Conservation (phyloP, 108 stramenopile species). For the Stephanodiscus triporus region DNA sequence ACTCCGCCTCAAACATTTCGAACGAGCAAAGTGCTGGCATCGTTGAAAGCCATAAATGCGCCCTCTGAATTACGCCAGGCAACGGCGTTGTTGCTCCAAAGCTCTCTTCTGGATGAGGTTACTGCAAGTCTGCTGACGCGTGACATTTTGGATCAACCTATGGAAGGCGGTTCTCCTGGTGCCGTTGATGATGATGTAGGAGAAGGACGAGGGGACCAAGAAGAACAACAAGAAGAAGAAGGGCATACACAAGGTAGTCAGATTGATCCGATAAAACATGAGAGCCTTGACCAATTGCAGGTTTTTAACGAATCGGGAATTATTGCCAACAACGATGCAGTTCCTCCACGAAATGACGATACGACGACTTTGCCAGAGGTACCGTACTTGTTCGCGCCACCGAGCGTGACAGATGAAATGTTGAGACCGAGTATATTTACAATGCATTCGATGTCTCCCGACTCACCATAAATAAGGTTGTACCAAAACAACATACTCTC, state of each 20-base stretch:
- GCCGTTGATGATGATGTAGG: not conserved
- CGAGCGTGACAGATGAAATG: conserved; percentile 34
- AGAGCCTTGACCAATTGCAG: not conserved
- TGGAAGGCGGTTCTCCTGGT: conserved; percentile 5
- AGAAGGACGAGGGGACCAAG: not conserved
- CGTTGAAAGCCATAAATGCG: conserved; percentile 27
- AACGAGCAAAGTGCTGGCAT: conserved; percentile 12
- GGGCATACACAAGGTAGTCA: not conserved
- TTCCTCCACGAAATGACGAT: not conserved
- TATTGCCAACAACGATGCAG: not conserved
- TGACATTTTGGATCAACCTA: conserved; percentile 41
- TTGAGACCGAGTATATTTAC: conserved; percentile 47
- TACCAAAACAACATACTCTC: no score
- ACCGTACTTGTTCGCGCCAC: conserved; percentile 17
- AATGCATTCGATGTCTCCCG: conserved; percentile 33
- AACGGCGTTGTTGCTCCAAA: conserved; percentile 41
- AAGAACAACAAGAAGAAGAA: not conserved
- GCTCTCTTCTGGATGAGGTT: conserved; percentile 44
- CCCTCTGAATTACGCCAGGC: conserved; percentile 40
- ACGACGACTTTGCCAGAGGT: conserved; percentile 18
- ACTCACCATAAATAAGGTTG: not conserved
- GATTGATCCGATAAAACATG: conserved; percentile 1
- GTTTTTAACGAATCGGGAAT: not conserved
- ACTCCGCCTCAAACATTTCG: not conserved
- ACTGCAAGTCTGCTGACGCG: conserved; percentile 40